Conservation (phyloP, 2,329 filamentous ascomycete genomes). For the Lasiodiplodia sp. region DNA sequence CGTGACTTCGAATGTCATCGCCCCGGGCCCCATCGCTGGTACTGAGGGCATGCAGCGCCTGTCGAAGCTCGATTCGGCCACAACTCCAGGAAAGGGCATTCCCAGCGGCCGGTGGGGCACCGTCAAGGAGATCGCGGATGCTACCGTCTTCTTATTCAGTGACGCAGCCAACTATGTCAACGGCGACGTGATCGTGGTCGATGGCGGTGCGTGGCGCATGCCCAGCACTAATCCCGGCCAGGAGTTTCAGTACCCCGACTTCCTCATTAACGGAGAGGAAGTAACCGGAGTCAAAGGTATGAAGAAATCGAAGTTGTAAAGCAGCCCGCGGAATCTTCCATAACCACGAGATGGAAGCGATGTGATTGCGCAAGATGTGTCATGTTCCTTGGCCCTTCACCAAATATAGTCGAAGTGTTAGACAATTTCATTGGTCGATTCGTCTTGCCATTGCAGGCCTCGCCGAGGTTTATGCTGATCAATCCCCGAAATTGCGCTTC, state of each 20-base stretch:
- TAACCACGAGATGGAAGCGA: background rate
- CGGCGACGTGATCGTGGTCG: slow-evolving; percentile 76
- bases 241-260: slow-evolving; percentile 63
- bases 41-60: slow-evolving; percentile 71
- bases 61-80: slow-evolving; percentile 43
- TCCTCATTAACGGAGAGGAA: slow-evolving; percentile 60
- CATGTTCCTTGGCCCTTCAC: background rate
- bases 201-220: slow-evolving; percentile 61
- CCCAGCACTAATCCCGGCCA: slow-evolving; percentile 43
- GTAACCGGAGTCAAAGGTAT: slow-evolving; percentile 66
- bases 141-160: slow-evolving; percentile 87
- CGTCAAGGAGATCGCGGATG: slow-evolving; percentile 89
- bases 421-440: background rate
- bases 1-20: slow-evolving; percentile 85
- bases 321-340: background rate
- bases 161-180: slow-evolving; percentile 87
- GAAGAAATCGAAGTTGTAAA: slow-evolving; percentile 63
- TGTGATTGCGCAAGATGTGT: slow-evolving; percentile 25
- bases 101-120: slow-evolving; percentile 80
- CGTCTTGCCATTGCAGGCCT: slow-evolving; percentile 9
- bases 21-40: slow-evolving; percentile 82
- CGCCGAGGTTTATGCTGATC: slow-evolving; percentile 14
- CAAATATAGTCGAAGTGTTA: slow-evolving; percentile 9
- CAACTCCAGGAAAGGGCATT: slow-evolving; percentile 51
- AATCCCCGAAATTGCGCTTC: slow-evolving; percentile 14